phyloP scores from a whole-genome alignment of 371 early-diverging fungal species.

The Mortierella sp. region DNA sequence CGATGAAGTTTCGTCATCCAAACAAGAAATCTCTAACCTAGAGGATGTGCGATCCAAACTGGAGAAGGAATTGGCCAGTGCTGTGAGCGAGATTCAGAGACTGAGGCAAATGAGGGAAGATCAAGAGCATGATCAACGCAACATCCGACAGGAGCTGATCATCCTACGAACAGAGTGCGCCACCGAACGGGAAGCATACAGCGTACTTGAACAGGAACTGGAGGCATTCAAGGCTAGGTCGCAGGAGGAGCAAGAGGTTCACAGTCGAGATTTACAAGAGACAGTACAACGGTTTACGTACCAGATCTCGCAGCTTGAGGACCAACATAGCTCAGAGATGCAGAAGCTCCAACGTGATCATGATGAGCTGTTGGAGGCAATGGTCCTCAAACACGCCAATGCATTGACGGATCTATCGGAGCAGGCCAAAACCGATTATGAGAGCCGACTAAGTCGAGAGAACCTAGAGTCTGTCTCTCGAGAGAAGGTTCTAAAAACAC shows the following conservation, averaged over 20 bases:
- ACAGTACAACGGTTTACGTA: constrained; percentile 31
- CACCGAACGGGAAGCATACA: constrained; percentile 2
- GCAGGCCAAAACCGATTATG: constrained; percentile 16
- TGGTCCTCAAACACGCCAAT: constrained; percentile 36
- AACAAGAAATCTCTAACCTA: not conserved
- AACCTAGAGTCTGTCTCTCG: constrained; percentile 7
- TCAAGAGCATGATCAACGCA: not conserved
- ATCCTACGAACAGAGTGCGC: constrained; percentile 8
- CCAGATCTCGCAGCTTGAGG: constrained; percentile 7
- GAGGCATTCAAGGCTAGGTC: constrained; percentile 9
- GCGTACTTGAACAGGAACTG: constrained; percentile 11
- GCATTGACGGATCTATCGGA: constrained; percentile 25
- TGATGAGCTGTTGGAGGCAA: constrained; percentile 37
- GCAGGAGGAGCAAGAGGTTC: constrained; percentile 35
- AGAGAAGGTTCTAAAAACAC: constrained; percentile 12
- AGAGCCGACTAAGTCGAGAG: constrained; percentile 3
- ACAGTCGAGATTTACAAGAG: constrained; percentile 27
- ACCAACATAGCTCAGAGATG: constrained; percentile 23
- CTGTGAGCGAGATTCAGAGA: constrained; percentile 19
- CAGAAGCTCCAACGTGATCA: constrained; percentile 28
- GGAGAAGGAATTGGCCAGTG: constrained; percentile 9
- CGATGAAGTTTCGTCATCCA: too few species aligned
- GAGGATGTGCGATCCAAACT: not conserved
- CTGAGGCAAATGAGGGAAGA: constrained; percentile 7
- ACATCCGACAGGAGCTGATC: constrained; percentile 11